Percentiles rank a stretch among this genome's conserved stretches.
These are phyloP conservation scores for Collariella sp. DNA, from an alignment of 495 filamentous ascomycete genomes.

Conservation along the genomic window DNA sequence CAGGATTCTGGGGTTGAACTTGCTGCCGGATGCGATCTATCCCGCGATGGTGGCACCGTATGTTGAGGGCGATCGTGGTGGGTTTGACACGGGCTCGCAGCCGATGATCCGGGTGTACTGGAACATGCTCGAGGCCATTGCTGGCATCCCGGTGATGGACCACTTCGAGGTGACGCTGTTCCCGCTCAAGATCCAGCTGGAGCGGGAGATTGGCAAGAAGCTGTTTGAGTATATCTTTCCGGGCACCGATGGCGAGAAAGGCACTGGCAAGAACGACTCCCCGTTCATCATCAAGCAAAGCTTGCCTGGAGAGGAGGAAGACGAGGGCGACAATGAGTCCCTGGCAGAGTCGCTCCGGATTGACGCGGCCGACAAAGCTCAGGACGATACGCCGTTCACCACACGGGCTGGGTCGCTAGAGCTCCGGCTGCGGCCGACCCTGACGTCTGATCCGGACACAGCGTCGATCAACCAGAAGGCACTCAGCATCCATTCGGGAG, in stretches of 20 bases:
- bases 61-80: slow-evolving; percentile 52
- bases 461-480: slow-evolving; percentile 41
- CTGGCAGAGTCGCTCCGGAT: slow-evolving; percentile 27
- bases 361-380: slow-evolving; percentile 27
- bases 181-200: slow-evolving; percentile 88
- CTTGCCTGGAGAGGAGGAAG: slow-evolving; percentile 56
- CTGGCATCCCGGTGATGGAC: slow-evolving; percentile 93
- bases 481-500: slow-evolving; percentile 39
- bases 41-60: slow-evolving; percentile 93
- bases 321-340: slow-evolving; percentile 42
- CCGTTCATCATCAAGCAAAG: slow-evolving; percentile 79
- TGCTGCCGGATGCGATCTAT: slow-evolving; percentile 83
- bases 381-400: slow-evolving; percentile 30
- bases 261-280: slow-evolving; percentile 50
- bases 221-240: slow-evolving; percentile 98
- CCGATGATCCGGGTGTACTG: slow-evolving; percentile 90
- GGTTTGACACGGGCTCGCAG: slow-evolving; percentile 40
- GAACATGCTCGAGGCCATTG: slow-evolving; percentile 97
- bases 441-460: slow-evolving; percentile 50
- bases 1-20: slow-evolving; percentile 74
- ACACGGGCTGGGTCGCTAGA: slow-evolving; percentile 62
- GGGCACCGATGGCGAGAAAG: slow-evolving; percentile 51
- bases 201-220: slow-evolving; percentile 85
- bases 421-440: slow-evolving; percentile 67
- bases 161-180: slow-evolving; percentile 93